A percentile compares a stretch with the other conserved stretches of the same genome.
Evolutionary conservation across 2,329 filamentous ascomycete species (phyloP).

Genomic region (Claviceps lovelessii): DNA sequence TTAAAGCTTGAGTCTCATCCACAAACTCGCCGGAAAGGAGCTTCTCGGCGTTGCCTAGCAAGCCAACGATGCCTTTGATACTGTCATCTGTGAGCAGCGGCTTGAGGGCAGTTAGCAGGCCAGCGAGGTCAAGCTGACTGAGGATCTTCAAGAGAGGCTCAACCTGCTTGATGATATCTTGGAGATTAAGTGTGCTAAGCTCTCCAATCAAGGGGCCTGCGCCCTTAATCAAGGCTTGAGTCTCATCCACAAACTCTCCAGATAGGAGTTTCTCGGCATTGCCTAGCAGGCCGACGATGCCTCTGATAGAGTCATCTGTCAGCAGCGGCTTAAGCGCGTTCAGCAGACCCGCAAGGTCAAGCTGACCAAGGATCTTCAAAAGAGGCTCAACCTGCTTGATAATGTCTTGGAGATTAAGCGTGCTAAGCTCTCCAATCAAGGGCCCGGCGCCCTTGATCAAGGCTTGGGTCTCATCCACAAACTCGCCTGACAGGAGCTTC

Average conservation of each 20-base stretch:
- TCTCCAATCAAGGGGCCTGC: constrained; percentile 3
- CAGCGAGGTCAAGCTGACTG: constrained; percentile 3
- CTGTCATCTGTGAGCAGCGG: constrained; percentile 13
- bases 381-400: background rate
- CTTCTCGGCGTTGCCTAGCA: constrained; percentile 17
- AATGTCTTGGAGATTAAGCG: background rate
- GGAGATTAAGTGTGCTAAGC: constrained; percentile 11
- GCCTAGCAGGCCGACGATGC: constrained; percentile 18
- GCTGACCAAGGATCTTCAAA: constrained; percentile 6
- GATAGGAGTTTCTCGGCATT: constrained; percentile 17
- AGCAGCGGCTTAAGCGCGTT: constrained; percentile 14
- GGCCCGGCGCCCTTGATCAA: background rate
- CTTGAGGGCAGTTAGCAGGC: constrained; percentile 13
- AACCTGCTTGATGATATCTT: constrained; percentile 16
- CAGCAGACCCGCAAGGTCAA: constrained; percentile 19
- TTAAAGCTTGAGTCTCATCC: constrained; percentile 15
- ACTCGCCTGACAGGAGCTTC: background rate
- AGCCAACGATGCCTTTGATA: constrained; percentile 17
- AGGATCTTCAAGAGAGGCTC: constrained; percentile 8
- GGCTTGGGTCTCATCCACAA: background rate
- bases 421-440: background rate
- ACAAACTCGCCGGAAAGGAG: too few species aligned
- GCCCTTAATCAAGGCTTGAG: constrained; percentile 9
- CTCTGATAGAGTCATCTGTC: constrained; percentile 14
- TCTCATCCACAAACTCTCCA: constrained; percentile 15